phyloP scores from a whole-genome alignment of 2,329 filamentous ascomycete genomes.

The Mollisiaceae sp. region DNA sequence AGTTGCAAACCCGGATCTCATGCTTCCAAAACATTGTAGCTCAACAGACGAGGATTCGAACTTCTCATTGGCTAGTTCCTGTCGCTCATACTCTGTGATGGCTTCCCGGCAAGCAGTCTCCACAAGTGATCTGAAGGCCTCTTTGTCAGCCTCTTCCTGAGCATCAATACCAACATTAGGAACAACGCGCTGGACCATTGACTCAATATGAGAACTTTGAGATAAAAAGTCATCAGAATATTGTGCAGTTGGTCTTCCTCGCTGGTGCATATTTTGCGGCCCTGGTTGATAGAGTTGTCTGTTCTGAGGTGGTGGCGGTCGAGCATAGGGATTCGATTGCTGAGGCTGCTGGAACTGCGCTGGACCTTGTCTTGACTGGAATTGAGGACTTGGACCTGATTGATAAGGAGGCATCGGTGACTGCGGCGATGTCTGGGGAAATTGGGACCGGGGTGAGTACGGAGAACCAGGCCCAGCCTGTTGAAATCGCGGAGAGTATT shows the following conservation, averaged over 20 bases:
- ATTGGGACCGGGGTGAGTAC: slow-evolving; percentile 25
- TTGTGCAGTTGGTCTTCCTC: slow-evolving; percentile 23
- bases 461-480: slow-evolving; percentile 29
- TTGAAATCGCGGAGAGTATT: slow-evolving; percentile 33
- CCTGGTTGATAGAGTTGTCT: slow-evolving; percentile 42
- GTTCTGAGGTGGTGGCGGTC: slow-evolving; percentile 35
- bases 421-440: slow-evolving; percentile 39
- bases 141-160: slow-evolving; percentile 71
- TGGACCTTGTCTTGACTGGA: slow-evolving; percentile 23
- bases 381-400: slow-evolving; percentile 19
- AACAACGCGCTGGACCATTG: slow-evolving; percentile 47
- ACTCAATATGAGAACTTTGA: slow-evolving; percentile 56
- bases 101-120: slow-evolving; percentile 67
- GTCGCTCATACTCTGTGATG: slow-evolving; percentile 57
- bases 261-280: slow-evolving; percentile 23
- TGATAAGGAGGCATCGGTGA: slow-evolving; percentile 40
- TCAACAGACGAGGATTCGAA: slow-evolving; percentile 64
- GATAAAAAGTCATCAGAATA: slow-evolving; percentile 51
- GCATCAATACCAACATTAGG: slow-evolving; percentile 60
- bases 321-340: slow-evolving; percentile 23
- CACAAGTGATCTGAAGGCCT: slow-evolving; percentile 68
- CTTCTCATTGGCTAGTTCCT: slow-evolving; percentile 46
- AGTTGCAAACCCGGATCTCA: slow-evolving; percentile 84
- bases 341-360: slow-evolving; percentile 20
- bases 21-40: slow-evolving; percentile 80